phyloP scores from a whole-genome alignment of 2,329 filamentous ascomycete species.

The Dactylellina haptotyla region DNA sequence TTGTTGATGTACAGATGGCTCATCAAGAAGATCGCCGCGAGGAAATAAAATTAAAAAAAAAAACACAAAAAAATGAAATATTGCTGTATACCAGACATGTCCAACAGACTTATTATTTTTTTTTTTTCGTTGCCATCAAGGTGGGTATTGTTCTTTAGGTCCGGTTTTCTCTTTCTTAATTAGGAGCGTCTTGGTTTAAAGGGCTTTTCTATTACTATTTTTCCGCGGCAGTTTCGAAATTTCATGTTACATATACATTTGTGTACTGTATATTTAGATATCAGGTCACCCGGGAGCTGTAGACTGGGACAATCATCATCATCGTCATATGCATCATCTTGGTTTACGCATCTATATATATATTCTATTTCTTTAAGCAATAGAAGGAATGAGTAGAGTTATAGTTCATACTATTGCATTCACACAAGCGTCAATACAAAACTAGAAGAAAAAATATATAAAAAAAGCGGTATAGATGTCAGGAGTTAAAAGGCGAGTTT shows the following conservation, averaged over 20 bases:
- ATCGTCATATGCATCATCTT: background rate
- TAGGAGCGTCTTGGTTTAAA: slow-evolving; percentile 30
- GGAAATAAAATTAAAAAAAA: slow-evolving; percentile 9
- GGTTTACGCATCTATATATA: background rate
- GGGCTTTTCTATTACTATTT: slow-evolving; percentile 4
- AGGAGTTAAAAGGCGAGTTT: slow-evolving; percentile 6
- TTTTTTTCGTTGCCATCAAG: background rate
- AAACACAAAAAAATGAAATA: background rate
- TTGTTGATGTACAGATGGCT: slow-evolving; percentile 62
- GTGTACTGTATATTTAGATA: slow-evolving; percentile 27
- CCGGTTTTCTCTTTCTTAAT: slow-evolving; percentile 2
- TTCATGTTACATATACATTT: slow-evolving; percentile 10
- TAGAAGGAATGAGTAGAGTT: background rate
- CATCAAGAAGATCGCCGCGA: slow-evolving; percentile 19
- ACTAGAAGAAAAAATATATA: slow-evolving; percentile 3
- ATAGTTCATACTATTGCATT: slow-evolving; percentile 38
- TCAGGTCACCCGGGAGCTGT: slow-evolving; percentile 10
- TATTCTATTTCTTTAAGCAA: background rate
- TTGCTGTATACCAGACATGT: background rate
- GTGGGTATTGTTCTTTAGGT: background rate
- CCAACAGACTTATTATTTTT: background rate
- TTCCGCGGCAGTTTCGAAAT: too few relatives aligned
- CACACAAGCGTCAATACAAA: slow-evolving; percentile 25
- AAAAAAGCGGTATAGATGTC: slow-evolving; percentile 42
- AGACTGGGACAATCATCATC: slow-evolving; percentile 11